A percentile compares a stretch with the other conserved stretches of the same genome.
phyloP scores from a whole-genome alignment of 75 land plant genomes.

The Azolla pinnata region DNA sequence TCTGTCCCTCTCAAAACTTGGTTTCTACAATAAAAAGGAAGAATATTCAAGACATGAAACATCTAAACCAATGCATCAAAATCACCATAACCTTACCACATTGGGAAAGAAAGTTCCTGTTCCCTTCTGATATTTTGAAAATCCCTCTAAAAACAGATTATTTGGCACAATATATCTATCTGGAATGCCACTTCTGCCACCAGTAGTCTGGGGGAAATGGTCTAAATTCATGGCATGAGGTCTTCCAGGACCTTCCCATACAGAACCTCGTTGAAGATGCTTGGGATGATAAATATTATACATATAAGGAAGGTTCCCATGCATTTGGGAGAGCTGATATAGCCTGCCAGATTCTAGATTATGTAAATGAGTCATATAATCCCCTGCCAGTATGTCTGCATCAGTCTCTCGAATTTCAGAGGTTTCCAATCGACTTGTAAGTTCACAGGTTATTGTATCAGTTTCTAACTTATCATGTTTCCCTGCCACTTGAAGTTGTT shows the following conservation, averaged over 20 bases:
- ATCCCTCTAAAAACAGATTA: conserved; percentile 5
- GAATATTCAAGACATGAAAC: too few species aligned
- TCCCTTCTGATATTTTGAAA: conserved; percentile 54
- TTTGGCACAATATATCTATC: not conserved
- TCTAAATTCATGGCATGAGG: too few species aligned
- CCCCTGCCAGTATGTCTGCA: conserved; percentile 13
- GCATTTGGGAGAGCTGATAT: conserved; percentile 4
- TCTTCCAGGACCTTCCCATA: conserved; percentile 24
- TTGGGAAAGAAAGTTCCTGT: conserved; percentile 84
- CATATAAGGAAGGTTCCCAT: not conserved
- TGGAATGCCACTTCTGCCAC: not conserved
- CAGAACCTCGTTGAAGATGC: not conserved
- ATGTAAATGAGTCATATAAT: conserved; percentile 7
- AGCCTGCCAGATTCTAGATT: conserved; percentile 8
- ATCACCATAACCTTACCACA: conserved; percentile 64
- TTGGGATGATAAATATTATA: too few species aligned
- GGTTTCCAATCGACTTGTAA: not conserved
- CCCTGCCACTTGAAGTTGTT: not conserved
- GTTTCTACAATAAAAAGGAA: not conserved
- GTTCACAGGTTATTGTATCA: not conserved
- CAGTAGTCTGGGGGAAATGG: not conserved
- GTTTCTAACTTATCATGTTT: not conserved
- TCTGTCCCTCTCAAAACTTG: conserved; percentile 3
- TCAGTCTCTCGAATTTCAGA: not conserved
- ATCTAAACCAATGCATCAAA: too few species aligned